These are phyloP conservation scores for Cytospora chrysosperma DNA, from an alignment of 2,329 filamentous ascomycete genomes.

Conservation along the genomic window DNA sequence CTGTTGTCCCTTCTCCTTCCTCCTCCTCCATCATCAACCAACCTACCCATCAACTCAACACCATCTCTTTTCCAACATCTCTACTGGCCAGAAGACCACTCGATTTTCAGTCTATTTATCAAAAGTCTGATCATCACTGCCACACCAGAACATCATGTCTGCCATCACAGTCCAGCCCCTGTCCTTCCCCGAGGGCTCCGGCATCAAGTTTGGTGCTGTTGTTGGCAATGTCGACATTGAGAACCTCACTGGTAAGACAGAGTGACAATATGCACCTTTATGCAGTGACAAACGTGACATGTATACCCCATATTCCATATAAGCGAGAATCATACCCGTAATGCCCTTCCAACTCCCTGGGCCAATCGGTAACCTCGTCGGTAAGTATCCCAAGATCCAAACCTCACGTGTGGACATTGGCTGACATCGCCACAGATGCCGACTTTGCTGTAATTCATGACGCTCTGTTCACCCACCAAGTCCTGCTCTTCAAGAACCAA, in stretches of 20 bases:
- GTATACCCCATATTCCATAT: conserved; percentile 22
- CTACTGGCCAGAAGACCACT: neutral
- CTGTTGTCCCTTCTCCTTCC: neutral
- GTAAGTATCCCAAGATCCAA: conserved; percentile 37
- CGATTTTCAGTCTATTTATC: neutral
- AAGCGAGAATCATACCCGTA: conserved; percentile 44
- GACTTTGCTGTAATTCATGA: conserved; percentile 64
- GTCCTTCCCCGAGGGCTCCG: conserved; percentile 36
- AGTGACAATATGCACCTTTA: conserved; percentile 6
- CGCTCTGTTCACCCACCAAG: conserved; percentile 66
- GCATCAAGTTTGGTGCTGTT: conserved; percentile 59
- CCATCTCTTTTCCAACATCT: neutral
- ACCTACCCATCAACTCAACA: neutral
- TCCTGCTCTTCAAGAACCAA: conserved; percentile 71
- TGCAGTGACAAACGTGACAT: conserved; percentile 20
- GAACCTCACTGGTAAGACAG: conserved; percentile 56
- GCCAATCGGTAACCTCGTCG: conserved; percentile 59
- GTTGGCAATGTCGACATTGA: conserved; percentile 60
- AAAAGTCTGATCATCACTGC: neutral
- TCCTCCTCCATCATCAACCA: neutral
- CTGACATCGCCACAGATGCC: conserved; percentile 44
- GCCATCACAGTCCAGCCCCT: conserved; percentile 40
- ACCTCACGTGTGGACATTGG: neutral
- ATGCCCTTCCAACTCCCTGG: conserved; percentile 21
- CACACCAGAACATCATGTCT: conserved; percentile 19